Conservation (phyloP, 2,329 filamentous ascomycete genomes). For the Botrytis hyacinthi region DNA sequence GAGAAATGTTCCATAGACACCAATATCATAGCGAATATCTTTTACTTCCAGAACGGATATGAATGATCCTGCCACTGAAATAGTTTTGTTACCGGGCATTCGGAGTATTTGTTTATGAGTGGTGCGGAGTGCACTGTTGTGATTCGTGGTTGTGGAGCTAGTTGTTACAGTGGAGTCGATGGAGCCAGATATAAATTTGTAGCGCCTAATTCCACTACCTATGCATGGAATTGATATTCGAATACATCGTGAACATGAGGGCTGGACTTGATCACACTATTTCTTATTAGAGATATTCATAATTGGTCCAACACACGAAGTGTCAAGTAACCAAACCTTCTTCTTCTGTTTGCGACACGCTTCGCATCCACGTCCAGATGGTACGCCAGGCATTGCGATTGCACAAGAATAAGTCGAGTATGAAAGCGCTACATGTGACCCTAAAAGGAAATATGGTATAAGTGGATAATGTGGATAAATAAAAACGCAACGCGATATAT, state of each 20-base stretch:
- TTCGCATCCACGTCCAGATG: conserved; percentile 50
- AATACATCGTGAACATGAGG: neutral
- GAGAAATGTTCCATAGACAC: neutral
- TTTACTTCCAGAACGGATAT: conserved; percentile 4
- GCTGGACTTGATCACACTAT: conserved; percentile 1
- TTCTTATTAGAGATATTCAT: neutral
- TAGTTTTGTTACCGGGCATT: neutral
- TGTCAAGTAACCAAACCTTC: conserved; percentile 43
- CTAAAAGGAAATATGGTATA: neutral
- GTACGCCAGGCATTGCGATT: conserved; percentile 49
- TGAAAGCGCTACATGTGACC: conserved; percentile 1
- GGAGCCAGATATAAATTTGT: neutral
- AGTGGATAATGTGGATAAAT: neutral
- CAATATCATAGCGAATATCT: conserved; percentile 1
- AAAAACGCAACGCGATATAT: neutral
- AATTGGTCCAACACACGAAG: neutral
- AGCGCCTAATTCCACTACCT: neutral
- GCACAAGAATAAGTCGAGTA: neutral
- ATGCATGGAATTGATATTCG: neutral
- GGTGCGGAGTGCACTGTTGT: neutral
- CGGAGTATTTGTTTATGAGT: neutral
- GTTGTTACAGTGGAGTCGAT: neutral
- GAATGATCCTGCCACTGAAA: neutral
- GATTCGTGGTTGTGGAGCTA: neutral
- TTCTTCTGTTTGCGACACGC: conserved; percentile 53